Base-by-base conservation (phyloP, 768 basidiomycete species). In the Rhodocollybia butyracea region DNA sequence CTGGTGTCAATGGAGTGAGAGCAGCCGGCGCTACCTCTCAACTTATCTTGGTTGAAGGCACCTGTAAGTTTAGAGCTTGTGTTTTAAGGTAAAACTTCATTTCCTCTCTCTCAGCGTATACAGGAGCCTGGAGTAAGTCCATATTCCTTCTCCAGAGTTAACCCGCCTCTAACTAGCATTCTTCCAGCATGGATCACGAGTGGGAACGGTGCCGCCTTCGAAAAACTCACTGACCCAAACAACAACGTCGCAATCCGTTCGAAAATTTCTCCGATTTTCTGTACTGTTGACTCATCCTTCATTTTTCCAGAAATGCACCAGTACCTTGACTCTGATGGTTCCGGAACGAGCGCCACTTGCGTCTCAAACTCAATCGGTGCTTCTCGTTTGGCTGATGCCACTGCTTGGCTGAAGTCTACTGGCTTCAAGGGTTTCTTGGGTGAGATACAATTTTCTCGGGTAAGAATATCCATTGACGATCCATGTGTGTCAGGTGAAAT, bases 321-420 rank as follows among this genome's bases (percentile, higher is more conserved):
- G 65, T 86, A 86, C 72, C 83, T 86, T 60, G 84, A 85, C 67
- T 78, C 76, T 32, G 84, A 86, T 62, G 77, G 81, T 59, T 84
- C 82, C 19, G 82, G 82, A 48, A 84, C 83, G 7, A 74, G 66
- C 45, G 63, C 63, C 1, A 75, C 68, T 24, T 86, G 85, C 63
- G 83, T 85, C 34, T 82, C 78, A 8, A 70, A 76, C 17, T 84
- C 81, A 27, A 84, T 86, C 61, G 83, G 83, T 54, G 76, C 74
- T 19, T 78, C 83, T 60, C 82, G 83, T 60, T 67, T 86, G 38
- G 70, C 76, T 29, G 76, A 64, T 31, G 84, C 84, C 8, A 85
- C 84, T 2, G 60, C 66, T 17, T 85, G 84, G 84, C 76, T 86
- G 58, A 66, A 85, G 72, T 65, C 69, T 43, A 78, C 81, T 70